Conservation (phyloP, 2,329 filamentous ascomycete genomes). For the Colletotrichum neosansevieriae region DNA sequence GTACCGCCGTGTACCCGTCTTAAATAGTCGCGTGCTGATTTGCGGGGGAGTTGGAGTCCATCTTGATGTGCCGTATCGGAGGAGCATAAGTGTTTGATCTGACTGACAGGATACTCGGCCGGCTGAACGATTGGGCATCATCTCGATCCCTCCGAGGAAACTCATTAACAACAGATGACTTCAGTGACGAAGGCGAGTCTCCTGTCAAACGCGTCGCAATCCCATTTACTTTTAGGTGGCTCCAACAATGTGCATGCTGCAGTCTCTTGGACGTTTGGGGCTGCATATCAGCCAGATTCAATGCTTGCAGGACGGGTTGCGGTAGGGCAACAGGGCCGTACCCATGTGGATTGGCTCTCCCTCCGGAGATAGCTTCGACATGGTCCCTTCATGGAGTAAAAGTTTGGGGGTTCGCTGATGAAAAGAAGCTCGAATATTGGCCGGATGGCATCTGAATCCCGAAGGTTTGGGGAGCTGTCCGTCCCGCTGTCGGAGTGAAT, state of each 20-base stretch:
- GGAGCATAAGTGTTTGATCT: constrained; percentile 35
- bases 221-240: background rate
- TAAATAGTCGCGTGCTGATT: constrained; percentile 28
- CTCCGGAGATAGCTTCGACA: constrained; percentile 30
- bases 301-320: constrained; percentile 26
- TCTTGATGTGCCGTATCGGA: constrained; percentile 35
- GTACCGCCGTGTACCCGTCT: constrained; percentile 28
- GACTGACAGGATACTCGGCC: constrained; percentile 32
- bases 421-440: constrained; percentile 34
- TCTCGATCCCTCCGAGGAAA: constrained; percentile 7
- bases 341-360: constrained; percentile 28
- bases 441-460: constrained; percentile 32
- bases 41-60: constrained; percentile 28
- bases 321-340: constrained; percentile 28
- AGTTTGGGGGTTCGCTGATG: constrained; percentile 33
- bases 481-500: constrained; percentile 31
- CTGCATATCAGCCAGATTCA: constrained; percentile 39
- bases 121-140: constrained; percentile 19
- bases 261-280: constrained; percentile 36
- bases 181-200: background rate
- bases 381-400: constrained; percentile 31
- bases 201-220: constrained; percentile 1
- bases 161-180: background rate
- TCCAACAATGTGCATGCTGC: constrained; percentile 33
- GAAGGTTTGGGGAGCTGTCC: constrained; percentile 36